These are phyloP conservation scores for Flaveria brownii DNA, from an alignment of 129 eudicot species.

Conservation along the genomic window DNA sequence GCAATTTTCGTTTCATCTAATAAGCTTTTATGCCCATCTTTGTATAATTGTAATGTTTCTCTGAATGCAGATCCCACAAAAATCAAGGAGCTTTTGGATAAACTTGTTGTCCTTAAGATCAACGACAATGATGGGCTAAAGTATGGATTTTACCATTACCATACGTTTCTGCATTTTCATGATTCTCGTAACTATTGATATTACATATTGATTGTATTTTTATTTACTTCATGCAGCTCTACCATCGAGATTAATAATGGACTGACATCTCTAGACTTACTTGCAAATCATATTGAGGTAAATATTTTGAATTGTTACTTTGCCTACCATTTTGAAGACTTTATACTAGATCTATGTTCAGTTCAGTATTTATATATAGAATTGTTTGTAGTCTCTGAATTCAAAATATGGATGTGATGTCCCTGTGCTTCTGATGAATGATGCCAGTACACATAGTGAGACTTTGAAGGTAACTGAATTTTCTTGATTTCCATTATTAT, in stretches of 20 bases:
- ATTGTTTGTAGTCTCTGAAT: slow-evolving; percentile 56
- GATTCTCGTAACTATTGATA: neutral
- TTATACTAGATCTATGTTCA: neutral
- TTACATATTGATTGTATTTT: neutral
- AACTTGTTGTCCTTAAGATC: slow-evolving; percentile 68
- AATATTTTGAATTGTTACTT: slow-evolving; percentile 6
- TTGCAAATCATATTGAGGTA: slow-evolving; percentile 69
- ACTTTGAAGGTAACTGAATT: slow-evolving; percentile 52
- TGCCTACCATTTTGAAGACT: neutral
- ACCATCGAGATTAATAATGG: slow-evolving; percentile 58
- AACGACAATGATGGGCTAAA: slow-evolving; percentile 67
- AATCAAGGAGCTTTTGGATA: slow-evolving; percentile 64
- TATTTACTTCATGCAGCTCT: slow-evolving; percentile 43
- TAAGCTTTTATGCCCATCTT: slow-evolving; percentile 7
- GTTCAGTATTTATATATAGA: slow-evolving; percentile 4
- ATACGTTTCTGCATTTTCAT: slow-evolving; percentile 5
- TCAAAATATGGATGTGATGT: slow-evolving; percentile 66
- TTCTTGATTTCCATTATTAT: neutral
- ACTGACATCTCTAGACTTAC: slow-evolving; percentile 62
- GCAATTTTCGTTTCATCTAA: neutral
- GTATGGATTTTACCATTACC: slow-evolving; percentile 45
- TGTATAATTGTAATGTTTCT: neutral
- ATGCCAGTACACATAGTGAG: slow-evolving; percentile 47
- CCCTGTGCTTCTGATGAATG: slow-evolving; percentile 67
- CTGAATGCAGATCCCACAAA: slow-evolving; percentile 55